Evolutionary conservation across 352 stramenopile species (phyloP).

Genomic region (Phytopythium ostracodes): DNA sequence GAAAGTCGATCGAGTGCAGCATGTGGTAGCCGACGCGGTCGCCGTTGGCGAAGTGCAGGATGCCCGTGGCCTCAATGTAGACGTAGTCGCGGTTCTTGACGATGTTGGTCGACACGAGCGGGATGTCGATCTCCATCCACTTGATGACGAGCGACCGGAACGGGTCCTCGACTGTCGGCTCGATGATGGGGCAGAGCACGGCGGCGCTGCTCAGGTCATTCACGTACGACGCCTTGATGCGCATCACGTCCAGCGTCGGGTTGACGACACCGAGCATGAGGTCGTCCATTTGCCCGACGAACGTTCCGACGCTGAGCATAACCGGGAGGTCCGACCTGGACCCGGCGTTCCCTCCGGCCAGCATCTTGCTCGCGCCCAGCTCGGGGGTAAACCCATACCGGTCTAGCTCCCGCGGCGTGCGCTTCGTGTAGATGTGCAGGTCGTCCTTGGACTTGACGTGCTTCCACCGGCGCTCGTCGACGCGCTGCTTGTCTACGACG

Average conservation of each 20-base stretch:
- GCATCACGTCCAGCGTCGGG: constrained; percentile 29
- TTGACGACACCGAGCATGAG: constrained; percentile 35
- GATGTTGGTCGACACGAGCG: constrained; percentile 10
- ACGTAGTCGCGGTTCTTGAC: constrained; percentile 28
- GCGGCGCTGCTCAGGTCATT: constrained; percentile 28
- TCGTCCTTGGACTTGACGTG: constrained; percentile 33
- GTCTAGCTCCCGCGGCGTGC: constrained; percentile 4
- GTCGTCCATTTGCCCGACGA: constrained; percentile 29
- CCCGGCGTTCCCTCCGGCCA: not conserved
- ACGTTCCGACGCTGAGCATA: constrained; percentile 21
- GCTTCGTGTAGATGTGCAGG: constrained; percentile 40
- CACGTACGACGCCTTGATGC: constrained; percentile 27
- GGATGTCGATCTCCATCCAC: constrained; percentile 25
- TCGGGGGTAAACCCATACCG: not conserved
- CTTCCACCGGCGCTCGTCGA: constrained; percentile 38
- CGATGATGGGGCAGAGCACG: constrained; percentile 16
- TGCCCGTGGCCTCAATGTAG: constrained; percentile 31
- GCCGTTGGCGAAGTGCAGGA: constrained; percentile 18
- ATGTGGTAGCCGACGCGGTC: constrained; percentile 33
- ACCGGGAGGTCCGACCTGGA: constrained; percentile 6
- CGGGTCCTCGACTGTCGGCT: constrained; percentile 23
- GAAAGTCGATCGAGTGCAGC: constrained; percentile 34
- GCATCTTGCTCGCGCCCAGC: not conserved
- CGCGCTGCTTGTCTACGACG: constrained; percentile 15
- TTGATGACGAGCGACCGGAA: constrained; percentile 29